A percentile compares a stretch with the other conserved stretches of the same genome.
Conservation (phyloP, 2,329 filamentous ascomycete species). For the Venturia pyrina region DNA sequence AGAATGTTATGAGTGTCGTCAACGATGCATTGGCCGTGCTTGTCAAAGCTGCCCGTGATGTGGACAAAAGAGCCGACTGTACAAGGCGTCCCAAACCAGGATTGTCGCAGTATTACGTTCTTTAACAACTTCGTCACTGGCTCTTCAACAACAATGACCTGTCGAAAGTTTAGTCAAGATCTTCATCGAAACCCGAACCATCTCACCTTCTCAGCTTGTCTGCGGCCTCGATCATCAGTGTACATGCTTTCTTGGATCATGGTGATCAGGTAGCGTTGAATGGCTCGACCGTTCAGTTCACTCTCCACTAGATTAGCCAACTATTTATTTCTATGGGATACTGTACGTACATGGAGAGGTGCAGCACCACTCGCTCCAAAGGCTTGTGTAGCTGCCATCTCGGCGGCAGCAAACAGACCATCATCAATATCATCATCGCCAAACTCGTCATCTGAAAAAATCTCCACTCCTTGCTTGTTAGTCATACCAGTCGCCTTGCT, state of each 20-base stretch:
- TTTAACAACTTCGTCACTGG: conserved; percentile 58
- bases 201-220: conserved; percentile 62
- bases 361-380: conserved; percentile 38
- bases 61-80: conserved; percentile 71
- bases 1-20: conserved; percentile 77
- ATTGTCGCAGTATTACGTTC: conserved; percentile 67
- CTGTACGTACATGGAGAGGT: conserved; percentile 30
- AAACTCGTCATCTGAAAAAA: conserved; percentile 62
- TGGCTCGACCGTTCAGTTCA: conserved; percentile 40
- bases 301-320: conserved; percentile 13
- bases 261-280: conserved; percentile 78
- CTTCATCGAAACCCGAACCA: background rate
- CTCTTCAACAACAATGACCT: conserved; percentile 75
- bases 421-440: conserved; percentile 61
- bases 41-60: conserved; percentile 68
- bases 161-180: conserved; percentile 18
- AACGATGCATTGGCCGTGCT: conserved; percentile 63
- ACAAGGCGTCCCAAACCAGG: conserved; percentile 77
- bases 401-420: conserved; percentile 56
- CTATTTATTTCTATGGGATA: conserved; percentile 3
- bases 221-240: conserved; percentile 49
- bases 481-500: conserved; percentile 12
- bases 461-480: conserved; percentile 23
- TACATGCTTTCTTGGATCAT: conserved; percentile 63
- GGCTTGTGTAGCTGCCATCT: conserved; percentile 64